Evolutionary conservation across 2,329 filamentous ascomycete genomes (phyloP), one percentile per base, ranked within the genome.

Genomic region (Alternaria conjuncta): DNA sequence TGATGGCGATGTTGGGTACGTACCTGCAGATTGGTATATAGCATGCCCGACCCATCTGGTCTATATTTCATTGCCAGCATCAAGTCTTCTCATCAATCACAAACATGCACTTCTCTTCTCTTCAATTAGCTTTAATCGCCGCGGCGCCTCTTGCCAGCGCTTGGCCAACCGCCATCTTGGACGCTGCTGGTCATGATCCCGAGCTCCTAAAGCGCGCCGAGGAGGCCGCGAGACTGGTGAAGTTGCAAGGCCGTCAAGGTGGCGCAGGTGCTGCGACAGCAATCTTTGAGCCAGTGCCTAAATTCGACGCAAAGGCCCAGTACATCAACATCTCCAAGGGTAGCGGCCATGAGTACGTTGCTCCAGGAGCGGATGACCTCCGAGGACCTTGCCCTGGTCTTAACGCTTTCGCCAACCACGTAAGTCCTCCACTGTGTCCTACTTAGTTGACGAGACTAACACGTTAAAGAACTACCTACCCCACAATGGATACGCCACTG

Each of bases 351-450:
- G 69, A 73, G 41, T 73, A 71, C 23, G 66, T 69, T n/a, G 57
- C 71, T n/a, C 71, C 71, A n/a, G 67, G 68, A 5, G 62, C 68
- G 11, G 63, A 63, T 15, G 71, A 73, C 36, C 66, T 73, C n/a
- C 63, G 71, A 55, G 71, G 71, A 5, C 71, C 71, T 21, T 73
- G 71, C 44, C 71, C 71, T 3, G 71, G 71, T n/a, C 57, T 73
- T 4, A 73, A 73, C 18, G 71, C 71, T 3, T 67, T 73, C 57
- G 71, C 71, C 15, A 73, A 73, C 46, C 71, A 73, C 28, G 68
- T 71, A 55, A 47, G 68, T 61, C 13, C n/a, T 21, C 6, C 28
- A 41, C 25, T 26, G 13, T 20, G 49, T 53, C 11, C 20, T 43
- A 30, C 11, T 28, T 21, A n/a, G 18, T 44, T 11, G 28, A 43